Evolutionary conservation across 2,329 filamentous ascomycete species (phyloP), one percentile per base, ranked within the genome.

Genomic region (Xylariales sp.): DNA sequence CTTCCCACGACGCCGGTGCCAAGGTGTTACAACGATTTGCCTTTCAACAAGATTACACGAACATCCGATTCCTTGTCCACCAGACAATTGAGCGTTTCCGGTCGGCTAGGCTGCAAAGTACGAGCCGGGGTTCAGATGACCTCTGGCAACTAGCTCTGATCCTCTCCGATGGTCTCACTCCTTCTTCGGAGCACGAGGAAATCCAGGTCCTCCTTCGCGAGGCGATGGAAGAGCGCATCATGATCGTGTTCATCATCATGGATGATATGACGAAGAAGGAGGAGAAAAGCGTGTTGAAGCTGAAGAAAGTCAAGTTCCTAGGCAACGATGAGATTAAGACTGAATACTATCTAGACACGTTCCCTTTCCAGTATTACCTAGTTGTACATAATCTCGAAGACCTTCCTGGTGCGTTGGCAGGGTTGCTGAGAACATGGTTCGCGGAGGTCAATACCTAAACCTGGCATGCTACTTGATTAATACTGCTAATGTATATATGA

Each of bases 231-330:
- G 93, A 97, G 81, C 87, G 94, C 16, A 97, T 99, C 77, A 97
- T 99, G 93, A 90, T 98, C 70, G 95, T 99, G 5, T 99, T 99
- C 79, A 93, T 99, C 74, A 92, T 99, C 75, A 93, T 99, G 77
- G 96, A 99, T 82, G 86, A 88, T 73, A 83, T 81, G 71, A 79
- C 79, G 72, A 79, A 71, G 46, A 74, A 74, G 48, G 82, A 84
- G 71, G 83, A 84, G 72, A 81, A 83, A 58, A 92, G 90, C 74
- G 97, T 99, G 69, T 81, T 98, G 75, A 94, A 97, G 78, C 85
- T 98, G 75, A 93, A 94, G 79, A 91, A 94, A 80, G 95, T 94
- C 45, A 89, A 89, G 77, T 97, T 98, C 73, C 69, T 82, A 75
- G 80, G 87, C 79, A 82, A 89, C 82, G 82, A 90, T 69, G 87